Evolutionary conservation across 78 protist genomes (phyloP), one percentile per base, ranked within the genome.

Genomic region (Tieghemostelium lacteum): DNA sequence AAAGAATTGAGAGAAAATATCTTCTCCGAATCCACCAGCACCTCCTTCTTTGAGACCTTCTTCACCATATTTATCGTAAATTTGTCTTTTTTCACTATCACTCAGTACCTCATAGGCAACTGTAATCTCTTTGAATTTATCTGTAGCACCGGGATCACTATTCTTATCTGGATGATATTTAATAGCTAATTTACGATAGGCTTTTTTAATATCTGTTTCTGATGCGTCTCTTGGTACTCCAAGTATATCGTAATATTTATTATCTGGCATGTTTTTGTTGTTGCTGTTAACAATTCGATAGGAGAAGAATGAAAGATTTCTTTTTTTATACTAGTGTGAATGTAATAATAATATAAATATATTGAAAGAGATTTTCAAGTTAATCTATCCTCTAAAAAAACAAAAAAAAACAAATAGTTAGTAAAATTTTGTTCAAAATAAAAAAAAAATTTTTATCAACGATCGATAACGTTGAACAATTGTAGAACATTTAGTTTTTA

Each of bases 131-230:
- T 97, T 96, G 96, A 98, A 98, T 50, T 67, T 61, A 4, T 64
- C 86, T 10, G 60, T 65, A 22, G 86, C 96, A 37, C 66, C 95
- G 58, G 93, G 93, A 20, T 88, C 97, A 22, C 83, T 94, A 70
- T 97, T 97, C 87, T 94, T 95, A 88, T 98, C 99, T 26, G 99
- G 99, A 65, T 98, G 99, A 86, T 93, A 95, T 94, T 97, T 96
- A 29, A 97, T 85, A 17, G 99, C 99, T 66, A 97, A 67, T 92
- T 96, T 88, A 60, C 97, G 87, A 61, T 88, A 96, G 12, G 97
- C 97, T 31, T 95, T 95, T 71, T 93, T 93, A 63, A 95, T 72
- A 20, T 93, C 95, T 17, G 26, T 54, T 49, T 72, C 94, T 5
- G 63, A 26, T 17, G 96, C 96, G 40, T 64, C 80, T 26, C 95